A percentile compares a stretch with the other conserved stretches of the same genome.
Evolutionary conservation across 2,329 filamentous ascomycete species (phyloP).

Genomic region (Colletotrichum tropicale): DNA sequence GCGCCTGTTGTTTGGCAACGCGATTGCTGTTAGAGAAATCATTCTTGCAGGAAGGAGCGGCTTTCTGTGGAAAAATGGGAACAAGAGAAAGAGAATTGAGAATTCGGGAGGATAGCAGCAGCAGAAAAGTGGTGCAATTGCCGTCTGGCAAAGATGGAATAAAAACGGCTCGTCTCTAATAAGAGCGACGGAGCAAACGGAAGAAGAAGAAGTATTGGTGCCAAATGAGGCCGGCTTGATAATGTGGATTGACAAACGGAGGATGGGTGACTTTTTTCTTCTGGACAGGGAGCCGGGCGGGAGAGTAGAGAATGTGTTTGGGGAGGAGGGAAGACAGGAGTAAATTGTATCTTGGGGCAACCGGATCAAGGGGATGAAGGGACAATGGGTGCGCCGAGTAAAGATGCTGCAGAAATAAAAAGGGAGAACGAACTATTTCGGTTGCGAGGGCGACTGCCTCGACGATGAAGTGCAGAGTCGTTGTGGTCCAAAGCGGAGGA

Average conservation of each 20-base stretch:
- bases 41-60: slow-evolving; percentile 35
- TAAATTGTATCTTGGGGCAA: not conserved
- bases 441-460: slow-evolving; percentile 17
- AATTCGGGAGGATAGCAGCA: slow-evolving; percentile 10
- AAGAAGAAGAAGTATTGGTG: slow-evolving; percentile 8
- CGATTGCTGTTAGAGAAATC: slow-evolving; percentile 61
- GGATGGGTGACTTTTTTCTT: not conserved
- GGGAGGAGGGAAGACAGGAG: not conserved
- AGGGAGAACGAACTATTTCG: slow-evolving; percentile 24
- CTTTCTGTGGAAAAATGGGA: slow-evolving; percentile 21
- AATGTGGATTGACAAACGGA: slow-evolving; percentile 15
- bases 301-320: not conserved
- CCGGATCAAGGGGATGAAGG: slow-evolving; percentile 6
- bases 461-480: slow-evolving; percentile 14
- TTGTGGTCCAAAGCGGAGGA: slow-evolving; percentile 13
- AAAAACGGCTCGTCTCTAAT: not conserved
- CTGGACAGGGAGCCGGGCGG: slow-evolving; percentile 6
- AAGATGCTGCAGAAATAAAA: slow-evolving; percentile 18
- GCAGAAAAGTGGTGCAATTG: slow-evolving; percentile 15
- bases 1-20: slow-evolving; percentile 55
- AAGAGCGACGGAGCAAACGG: slow-evolving; percentile 8
- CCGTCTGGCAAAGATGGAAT: slow-evolving; percentile 15
- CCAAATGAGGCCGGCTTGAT: slow-evolving; percentile 5
- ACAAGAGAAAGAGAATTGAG: slow-evolving; percentile 18
- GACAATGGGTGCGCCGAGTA: slow-evolving; percentile 13